Percentiles rank a stretch among this genome's conserved stretches.
These are phyloP conservation scores for Macrotyloma uniflorum DNA, from an alignment of 306 rosid species.

Conservation along the genomic window DNA sequence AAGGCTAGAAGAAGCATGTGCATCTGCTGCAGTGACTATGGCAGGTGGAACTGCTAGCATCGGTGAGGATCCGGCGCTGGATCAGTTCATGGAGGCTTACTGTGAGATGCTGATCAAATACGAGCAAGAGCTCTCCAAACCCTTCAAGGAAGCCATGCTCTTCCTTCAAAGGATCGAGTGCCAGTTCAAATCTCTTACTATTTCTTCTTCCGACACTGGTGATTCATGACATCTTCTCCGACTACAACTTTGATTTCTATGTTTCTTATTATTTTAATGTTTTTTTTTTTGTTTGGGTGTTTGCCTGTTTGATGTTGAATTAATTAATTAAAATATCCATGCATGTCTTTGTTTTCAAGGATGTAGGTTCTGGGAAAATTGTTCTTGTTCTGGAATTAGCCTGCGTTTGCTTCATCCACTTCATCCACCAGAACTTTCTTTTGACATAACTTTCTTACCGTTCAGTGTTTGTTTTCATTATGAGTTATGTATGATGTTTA, in stretches of 20 bases:
- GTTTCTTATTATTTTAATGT: not conserved
- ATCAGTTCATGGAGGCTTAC: constrained; percentile 97
- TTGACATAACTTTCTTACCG: not conserved
- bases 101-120: constrained; percentile 91
- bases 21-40: constrained; percentile 47
- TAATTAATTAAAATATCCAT: constrained; percentile 1
- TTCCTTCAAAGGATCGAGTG: constrained; percentile 68
- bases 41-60: constrained; percentile 30
- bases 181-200: constrained; percentile 73
- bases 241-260: not conserved
- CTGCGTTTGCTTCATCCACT: not conserved
- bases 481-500: not conserved
- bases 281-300: not conserved
- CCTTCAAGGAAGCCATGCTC: constrained; percentile 88
- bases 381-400: not conserved
- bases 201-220: constrained; percentile 66
- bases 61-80: constrained; percentile 64
- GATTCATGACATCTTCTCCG: not conserved
- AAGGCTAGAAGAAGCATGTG: constrained; percentile 71
- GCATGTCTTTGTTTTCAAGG: constrained; percentile 35
- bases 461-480: not conserved
- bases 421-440: too few relatives aligned
- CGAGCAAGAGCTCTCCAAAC: constrained; percentile 82
- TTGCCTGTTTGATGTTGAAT: not conserved
- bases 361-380: not conserved